A percentile compares a stretch with the other conserved stretches of the same genome.
Conservation (phyloP, 2,329 filamentous ascomycete genomes). For the Cladophialophora exuberans region DNA sequence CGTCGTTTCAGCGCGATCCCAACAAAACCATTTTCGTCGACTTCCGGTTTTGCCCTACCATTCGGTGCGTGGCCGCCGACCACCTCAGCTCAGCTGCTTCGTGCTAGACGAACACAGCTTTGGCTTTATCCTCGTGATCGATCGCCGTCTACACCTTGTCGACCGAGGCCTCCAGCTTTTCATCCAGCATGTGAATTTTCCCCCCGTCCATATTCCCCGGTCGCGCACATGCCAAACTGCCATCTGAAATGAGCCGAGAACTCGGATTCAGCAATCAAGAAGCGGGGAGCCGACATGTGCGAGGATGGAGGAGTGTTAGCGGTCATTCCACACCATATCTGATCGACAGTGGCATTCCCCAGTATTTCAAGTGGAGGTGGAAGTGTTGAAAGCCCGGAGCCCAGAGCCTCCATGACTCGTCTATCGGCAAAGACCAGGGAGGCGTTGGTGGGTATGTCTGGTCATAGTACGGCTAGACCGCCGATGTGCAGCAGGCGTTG, state of each 20-base stretch:
- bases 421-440: too few relatives aligned
- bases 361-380: too few relatives aligned
- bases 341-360: too few relatives aligned
- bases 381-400: too few relatives aligned
- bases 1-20: slow-evolving; percentile 21
- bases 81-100: not conserved
- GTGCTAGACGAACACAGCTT: not conserved
- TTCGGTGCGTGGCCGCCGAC: not conserved
- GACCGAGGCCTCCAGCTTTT: slow-evolving; percentile 4
- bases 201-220: too few relatives aligned
- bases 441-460: too few relatives aligned
- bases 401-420: too few relatives aligned
- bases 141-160: not conserved
- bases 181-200: not conserved
- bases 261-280: not conserved
- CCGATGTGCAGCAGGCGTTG: not conserved
- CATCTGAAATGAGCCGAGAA: too few relatives aligned
- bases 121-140: too few relatives aligned
- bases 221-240: not conserved
- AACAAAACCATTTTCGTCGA: slow-evolving; percentile 25
- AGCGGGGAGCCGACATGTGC: not conserved
- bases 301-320: not conserved
- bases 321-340: too few relatives aligned
- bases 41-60: slow-evolving; percentile 13
- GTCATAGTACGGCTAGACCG: too few relatives aligned